phyloP scores from a whole-genome alignment of 1,139 yeast species.

The Tardiomyces digboiensis region DNA sequence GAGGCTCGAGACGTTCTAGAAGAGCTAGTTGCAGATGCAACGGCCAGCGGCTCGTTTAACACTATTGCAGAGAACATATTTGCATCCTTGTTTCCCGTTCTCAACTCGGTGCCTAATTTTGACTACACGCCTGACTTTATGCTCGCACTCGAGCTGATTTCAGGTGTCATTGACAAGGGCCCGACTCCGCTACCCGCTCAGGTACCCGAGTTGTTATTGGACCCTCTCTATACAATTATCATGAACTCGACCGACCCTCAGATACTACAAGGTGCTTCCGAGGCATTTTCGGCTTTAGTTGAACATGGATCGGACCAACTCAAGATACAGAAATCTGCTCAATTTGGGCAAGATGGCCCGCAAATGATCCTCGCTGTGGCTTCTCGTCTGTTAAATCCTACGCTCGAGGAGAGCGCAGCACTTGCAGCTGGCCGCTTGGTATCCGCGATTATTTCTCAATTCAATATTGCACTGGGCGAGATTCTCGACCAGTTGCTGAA shows the following conservation, averaged over 20 bases:
- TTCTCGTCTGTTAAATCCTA: constrained; percentile 62
- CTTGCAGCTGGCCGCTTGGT: constrained; percentile 42
- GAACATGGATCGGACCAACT: constrained; percentile 28
- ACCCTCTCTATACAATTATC: constrained; percentile 43
- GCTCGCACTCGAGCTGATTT: constrained; percentile 57
- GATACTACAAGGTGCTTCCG: constrained; percentile 69
- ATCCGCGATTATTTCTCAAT: constrained; percentile 46
- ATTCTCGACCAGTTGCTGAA: constrained; percentile 51
- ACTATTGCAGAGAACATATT: constrained; percentile 19
- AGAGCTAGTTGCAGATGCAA: constrained; percentile 42
- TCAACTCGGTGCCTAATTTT: constrained; percentile 29
- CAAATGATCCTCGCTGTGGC: constrained; percentile 50
- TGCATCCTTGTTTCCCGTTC: constrained; percentile 41
- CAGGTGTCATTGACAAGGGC: constrained; percentile 43
- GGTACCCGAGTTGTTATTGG: constrained; percentile 42
- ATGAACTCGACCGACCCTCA: constrained; percentile 62
- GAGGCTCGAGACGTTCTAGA: constrained; percentile 56
- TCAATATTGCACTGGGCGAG: constrained; percentile 40
- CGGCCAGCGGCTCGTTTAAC: constrained; percentile 29
- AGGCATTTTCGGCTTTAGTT: constrained; percentile 56
- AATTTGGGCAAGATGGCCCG: constrained; percentile 38
- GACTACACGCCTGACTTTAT: constrained; percentile 42
- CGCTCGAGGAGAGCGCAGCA: constrained; percentile 70
- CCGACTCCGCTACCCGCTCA: constrained; percentile 38
- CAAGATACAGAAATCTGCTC: constrained; percentile 27